Evolutionary conservation across 305 asterid species (phyloP), one percentile per base, ranked within the genome.

Genomic region (Plantago coronopus): DNA sequence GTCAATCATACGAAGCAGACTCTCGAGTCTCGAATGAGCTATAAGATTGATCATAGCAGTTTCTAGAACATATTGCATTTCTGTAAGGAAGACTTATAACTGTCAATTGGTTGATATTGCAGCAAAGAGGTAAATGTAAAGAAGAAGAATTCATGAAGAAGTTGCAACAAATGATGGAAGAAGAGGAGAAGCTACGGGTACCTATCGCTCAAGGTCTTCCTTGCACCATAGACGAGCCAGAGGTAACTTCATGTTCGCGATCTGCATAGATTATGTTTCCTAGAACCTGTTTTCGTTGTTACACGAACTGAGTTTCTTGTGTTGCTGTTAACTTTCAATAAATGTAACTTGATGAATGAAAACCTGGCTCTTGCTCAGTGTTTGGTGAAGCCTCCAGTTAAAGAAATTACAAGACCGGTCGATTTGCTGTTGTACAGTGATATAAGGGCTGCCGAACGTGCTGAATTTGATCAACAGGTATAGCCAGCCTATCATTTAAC

Each of bases 181-280:
- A 85, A 74, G 87, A 87, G 71, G 95, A 87, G 81, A 90, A 73
- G 74, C 71, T 58, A 84, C 66, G 94, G 76, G 76, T 83, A 74
- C 95, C 91, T 46, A 19, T 87, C 50, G 96, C 97, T 29, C 96
- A 83, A 66, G 96, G 95, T 72, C 95, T 90, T 69, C 96, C 96
- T 42, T 85, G 88, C 88, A 90, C 95, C 61, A 87, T 91, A 40
- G 97, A 85, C 43, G 94, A 85, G 74, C 97, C 97, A 31, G 94
- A 85, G 93, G 97, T 87, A 78, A 64, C 38, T 22, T 61, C 42
- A 43, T 61, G 50, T 31, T 31, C 7, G 38, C 38, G 9, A 21
- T 22, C 4, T 3, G 4, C 15, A 12, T 20, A 19, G 8, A 20
- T 21, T 49, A 49, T n/a, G 17, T 19, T 10, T 19, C 23, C 55